Percentiles rank a stretch among this genome's conserved stretches.
These are phyloP conservation scores for Sporothrix pseudoabietina DNA, from an alignment of 2,329 filamentous ascomycete species.

Conservation along the genomic window DNA sequence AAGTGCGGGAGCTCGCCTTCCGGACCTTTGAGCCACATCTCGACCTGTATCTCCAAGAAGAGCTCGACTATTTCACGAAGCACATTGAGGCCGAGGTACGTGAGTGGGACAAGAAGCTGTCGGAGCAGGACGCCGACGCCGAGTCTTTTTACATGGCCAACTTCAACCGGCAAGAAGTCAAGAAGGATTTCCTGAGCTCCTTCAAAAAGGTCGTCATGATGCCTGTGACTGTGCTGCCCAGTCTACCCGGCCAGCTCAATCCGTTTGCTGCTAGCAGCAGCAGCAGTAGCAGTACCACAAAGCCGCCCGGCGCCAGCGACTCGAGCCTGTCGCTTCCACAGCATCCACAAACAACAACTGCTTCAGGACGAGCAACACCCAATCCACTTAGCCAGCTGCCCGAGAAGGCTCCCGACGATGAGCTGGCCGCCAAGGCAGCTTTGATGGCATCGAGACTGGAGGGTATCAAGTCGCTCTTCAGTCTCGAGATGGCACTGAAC, in stretches of 20 bases:
- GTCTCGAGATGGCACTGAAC: slow-evolving; percentile 89
- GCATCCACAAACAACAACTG: background rate
- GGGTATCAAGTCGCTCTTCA: slow-evolving; percentile 92
- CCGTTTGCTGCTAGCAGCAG: slow-evolving; percentile 54
- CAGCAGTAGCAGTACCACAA: slow-evolving; percentile 34
- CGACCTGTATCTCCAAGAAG: slow-evolving; percentile 90
- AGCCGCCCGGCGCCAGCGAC: background rate
- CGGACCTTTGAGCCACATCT: slow-evolving; percentile 87
- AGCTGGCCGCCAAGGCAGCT: slow-evolving; percentile 94
- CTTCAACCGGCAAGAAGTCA: slow-evolving; percentile 90
- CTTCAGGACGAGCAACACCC: slow-evolving; percentile 27
- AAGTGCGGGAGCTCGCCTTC: slow-evolving; percentile 67
- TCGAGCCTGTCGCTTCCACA: background rate
- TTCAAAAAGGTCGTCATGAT: slow-evolving; percentile 99
- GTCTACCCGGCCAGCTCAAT: slow-evolving; percentile 61
- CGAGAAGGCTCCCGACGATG: slow-evolving; percentile 73
- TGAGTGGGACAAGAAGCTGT: slow-evolving; percentile 88
- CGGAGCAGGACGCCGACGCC: slow-evolving; percentile 83
- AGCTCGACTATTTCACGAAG: slow-evolving; percentile 80
- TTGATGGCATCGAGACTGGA: slow-evolving; percentile 94
- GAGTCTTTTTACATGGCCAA: slow-evolving; percentile 97
- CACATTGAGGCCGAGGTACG: slow-evolving; percentile 75
- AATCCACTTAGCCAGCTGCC: slow-evolving; percentile 24
- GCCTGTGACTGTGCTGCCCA: slow-evolving; percentile 87
- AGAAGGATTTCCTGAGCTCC: slow-evolving; percentile 91